Conservation (phyloP, 2,329 filamentous ascomycete genomes). For the Furcasterigmium furcatum region DNA sequence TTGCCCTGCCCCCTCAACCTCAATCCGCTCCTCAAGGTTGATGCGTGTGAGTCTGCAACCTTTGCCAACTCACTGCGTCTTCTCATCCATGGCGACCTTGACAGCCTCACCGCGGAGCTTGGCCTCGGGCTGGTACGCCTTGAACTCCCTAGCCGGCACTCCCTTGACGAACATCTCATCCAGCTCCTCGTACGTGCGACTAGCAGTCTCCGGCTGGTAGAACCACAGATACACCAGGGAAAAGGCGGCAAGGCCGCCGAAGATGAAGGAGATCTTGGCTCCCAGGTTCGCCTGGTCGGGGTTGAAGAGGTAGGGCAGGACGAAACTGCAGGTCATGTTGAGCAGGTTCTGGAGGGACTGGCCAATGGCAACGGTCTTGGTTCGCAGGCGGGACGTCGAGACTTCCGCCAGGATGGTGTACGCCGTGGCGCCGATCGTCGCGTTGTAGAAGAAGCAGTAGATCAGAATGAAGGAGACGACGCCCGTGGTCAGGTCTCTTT, state of each 20-base stretch:
- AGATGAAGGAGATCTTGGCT: conserved; percentile 37
- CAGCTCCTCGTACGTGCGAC: conserved; percentile 19
- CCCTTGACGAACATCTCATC: conserved; percentile 21
- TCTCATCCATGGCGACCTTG: background rate
- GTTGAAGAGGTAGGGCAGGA: conserved; percentile 18
- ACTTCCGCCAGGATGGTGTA: conserved; percentile 33
- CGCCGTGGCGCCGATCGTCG: conserved; percentile 35
- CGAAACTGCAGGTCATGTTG: conserved; percentile 9
- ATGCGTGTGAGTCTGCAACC: too few relatives aligned
- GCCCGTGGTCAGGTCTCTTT: conserved; percentile 6
- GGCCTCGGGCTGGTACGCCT: conserved; percentile 12
- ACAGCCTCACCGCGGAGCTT: conserved; percentile 5
- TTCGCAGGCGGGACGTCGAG: conserved; percentile 30
- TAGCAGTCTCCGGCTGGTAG: conserved; percentile 29
- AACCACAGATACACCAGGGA: conserved; percentile 27
- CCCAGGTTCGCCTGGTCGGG: conserved; percentile 23
- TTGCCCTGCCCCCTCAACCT: too few relatives aligned
- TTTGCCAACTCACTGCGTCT: background rate
- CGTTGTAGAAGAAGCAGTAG: conserved; percentile 34
- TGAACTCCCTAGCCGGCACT: conserved; percentile 19
- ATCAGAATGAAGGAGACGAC: conserved; percentile 31
- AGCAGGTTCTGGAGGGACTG: conserved; percentile 24
- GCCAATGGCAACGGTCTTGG: conserved; percentile 36
- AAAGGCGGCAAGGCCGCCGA: conserved; percentile 27
- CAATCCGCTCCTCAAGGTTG: too few relatives aligned